Base-by-base conservation (phyloP, 1,139 yeast genomes). In the Yamadazyma dendronema region DNA sequence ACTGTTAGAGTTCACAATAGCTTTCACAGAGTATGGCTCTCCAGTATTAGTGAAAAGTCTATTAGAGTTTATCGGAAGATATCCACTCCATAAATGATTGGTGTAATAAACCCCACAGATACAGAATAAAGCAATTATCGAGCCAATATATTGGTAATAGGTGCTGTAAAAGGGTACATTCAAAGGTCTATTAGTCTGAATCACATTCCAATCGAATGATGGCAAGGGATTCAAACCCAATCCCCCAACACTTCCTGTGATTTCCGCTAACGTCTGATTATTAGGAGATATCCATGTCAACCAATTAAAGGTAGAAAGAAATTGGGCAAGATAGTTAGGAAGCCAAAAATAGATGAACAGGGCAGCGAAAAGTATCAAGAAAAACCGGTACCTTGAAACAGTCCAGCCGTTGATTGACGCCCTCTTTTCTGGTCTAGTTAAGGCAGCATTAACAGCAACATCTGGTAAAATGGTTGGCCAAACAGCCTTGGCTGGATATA, bases 381-480 rank as follows among this genome's bases (percentile, higher is more conserved):
- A 65, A 41, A 62, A 64, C 12, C 40, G 30, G 39, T 59, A 65
- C 34, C 63, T 54, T 3, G 69, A 57, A 19, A 65, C 54, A 6
- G 41, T 50, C 71, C 71, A 65, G 5, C 71, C 71, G 41, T 62
- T 56, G 34, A 72, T 65, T 27, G 42, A 56, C 47, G 64, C 72
- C 37, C 65, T 62, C 39, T 60, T 57, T 43, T 72, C 76, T 4
- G 67, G 63, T 36, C 57, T 56, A 44, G 74, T 53, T 36, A 80
- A 61, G 3, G 84, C 78, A 44, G 73, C 61, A 53, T 77, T 76
- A 44, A 79, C 58, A 12, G 85, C 81, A 17, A 80, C 53, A 4
- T 76, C 67, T 16, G 82, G 81, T 46, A 79, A 54, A 30, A 67
- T 53, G 8, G 76, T 65, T 37, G 84, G 84, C 82, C 84, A 80